These are phyloP conservation scores for Aureobasidium leucospermi DNA, from an alignment of 2,329 filamentous ascomycete genomes.

Conservation along the genomic window DNA sequence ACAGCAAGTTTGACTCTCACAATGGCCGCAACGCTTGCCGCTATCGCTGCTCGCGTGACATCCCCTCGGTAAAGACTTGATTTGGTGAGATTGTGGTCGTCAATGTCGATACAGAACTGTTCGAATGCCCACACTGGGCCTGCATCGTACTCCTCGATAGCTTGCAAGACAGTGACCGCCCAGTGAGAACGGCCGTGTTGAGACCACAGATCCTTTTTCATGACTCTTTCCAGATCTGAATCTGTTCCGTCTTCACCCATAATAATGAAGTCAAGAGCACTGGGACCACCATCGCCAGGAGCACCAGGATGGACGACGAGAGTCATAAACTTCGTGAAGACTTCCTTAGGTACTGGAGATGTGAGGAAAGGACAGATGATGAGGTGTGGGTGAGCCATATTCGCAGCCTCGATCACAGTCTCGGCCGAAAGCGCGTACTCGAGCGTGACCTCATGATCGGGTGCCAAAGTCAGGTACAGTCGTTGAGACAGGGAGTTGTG, in stretches of 20 bases:
- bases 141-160: slow-evolving; percentile 36
- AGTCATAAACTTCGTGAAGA: slow-evolving; percentile 33
- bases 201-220: slow-evolving; percentile 23
- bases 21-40: slow-evolving; percentile 32
- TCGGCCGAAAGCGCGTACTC: slow-evolving; percentile 31
- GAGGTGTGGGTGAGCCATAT: slow-evolving; percentile 31
- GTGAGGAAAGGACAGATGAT: slow-evolving; percentile 40
- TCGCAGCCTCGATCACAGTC: slow-evolving; percentile 33
- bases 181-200: slow-evolving; percentile 32
- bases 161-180: slow-evolving; percentile 35
- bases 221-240: slow-evolving; percentile 24
- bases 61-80: slow-evolving; percentile 35
- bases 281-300: slow-evolving; percentile 37
- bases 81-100: slow-evolving; percentile 34
- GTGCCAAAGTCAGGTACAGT: slow-evolving; percentile 31
- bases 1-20: slow-evolving; percentile 29
- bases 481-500: slow-evolving; percentile 39
- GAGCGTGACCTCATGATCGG: slow-evolving; percentile 32
- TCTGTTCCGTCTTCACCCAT: slow-evolving; percentile 37
- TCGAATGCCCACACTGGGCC: slow-evolving; percentile 40
- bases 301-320: slow-evolving; percentile 38
- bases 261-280: slow-evolving; percentile 37
- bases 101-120: slow-evolving; percentile 36
- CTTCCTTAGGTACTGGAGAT: slow-evolving; percentile 29
- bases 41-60: slow-evolving; percentile 33